Evolutionary conservation across 2,329 filamentous ascomycete genomes (phyloP), one percentile per base, ranked within the genome.

Genomic region (Penicillium rolfsii): DNA sequence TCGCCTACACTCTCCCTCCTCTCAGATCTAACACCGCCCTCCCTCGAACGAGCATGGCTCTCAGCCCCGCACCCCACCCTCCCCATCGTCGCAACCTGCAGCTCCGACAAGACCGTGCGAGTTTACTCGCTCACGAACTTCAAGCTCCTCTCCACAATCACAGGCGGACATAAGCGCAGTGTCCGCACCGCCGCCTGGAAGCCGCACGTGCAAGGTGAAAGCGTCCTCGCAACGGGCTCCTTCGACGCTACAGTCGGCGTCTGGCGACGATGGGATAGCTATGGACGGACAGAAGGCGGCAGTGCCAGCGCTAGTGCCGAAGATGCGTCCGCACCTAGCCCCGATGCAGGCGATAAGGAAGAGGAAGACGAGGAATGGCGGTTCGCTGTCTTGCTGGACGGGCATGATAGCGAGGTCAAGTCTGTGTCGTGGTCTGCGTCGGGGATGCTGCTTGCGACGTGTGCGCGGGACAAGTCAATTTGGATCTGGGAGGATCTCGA

Each of bases 401-500:
- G 95, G 0, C 95, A 98, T 75, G 95, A 98, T 72, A 92, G 90
- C 26, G 95, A 99, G 78, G 91, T 99, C 77, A 99, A 99, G 77
- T 88, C 85, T 33, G 87, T 96, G 12, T 85, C 90, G 22, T 81
- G 80, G 77, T 78, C 77, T 0, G 70, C 79, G 3, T 77, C 81
- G 90, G 97, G 81, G 82, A 94, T 64, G 83, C 86, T 92, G 70
- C 84, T 99, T 4, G 95, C 95, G 5, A 97, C 93, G 0, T 97
- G 93, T 77, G 91, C 88, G 56, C 85, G 95, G 52, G 95, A 99
- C 76, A 98, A 98, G 80, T 90, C 87, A 16, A 91, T 98, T 19
- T 99, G 95, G 95, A 91, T 99, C 70, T 99, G 95, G 95, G 95
- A 99, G 78, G 95, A 98, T 75, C 85, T 97, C 57, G 79, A 81